Base-by-base conservation (phyloP, 306 rosid species). In the Luffa acutangula region DNA sequence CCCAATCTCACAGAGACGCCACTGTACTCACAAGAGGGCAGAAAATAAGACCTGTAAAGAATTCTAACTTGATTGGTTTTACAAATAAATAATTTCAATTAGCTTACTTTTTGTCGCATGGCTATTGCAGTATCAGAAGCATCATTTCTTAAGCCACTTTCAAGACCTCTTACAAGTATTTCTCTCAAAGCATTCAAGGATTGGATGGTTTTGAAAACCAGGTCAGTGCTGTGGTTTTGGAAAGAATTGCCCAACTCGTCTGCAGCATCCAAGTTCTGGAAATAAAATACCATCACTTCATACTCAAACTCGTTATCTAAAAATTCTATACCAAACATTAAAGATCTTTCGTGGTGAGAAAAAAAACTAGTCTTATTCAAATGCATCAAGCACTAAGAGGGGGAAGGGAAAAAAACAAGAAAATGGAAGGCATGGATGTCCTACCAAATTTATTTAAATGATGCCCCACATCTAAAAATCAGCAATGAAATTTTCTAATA, bases 1-100 rank as follows among this genome's bases (percentile, higher is more conserved):
- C 75, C 97, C 97, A 82, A 93, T 91, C 97, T 95, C 99, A 78
- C 97, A 93, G 39, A 93, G 97, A 41, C 97, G 97, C 99, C 99
- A 93, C 99, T 95, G 87, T 58, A 76, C 78, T 57, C 83, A 75
- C 84, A 82, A 83, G 70, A 78, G 39, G 64, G 8, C 52, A 85
- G 73, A 54, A 79, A 46, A 79, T 15, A 63, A 51, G 39, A 49
- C 14, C 20, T 64, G 43, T 25, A 39, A 52, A 36, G 37, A 60
- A 43, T 25, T 42, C 39, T 20, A 51, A 34, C 71, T 78, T 33
- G 36, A 78, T 20, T 42, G 70, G 37, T 56, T 77, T 18, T 57
- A 77, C 58, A 56, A 57, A 58, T 39, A 56, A 39, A 12, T 20
- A 78, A 76, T 78, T 48, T 4, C n/a, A 78, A n/a, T 78, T 67